phyloP scores from a whole-genome alignment of 768 basidiomycete species.

The Suillus variegatus region DNA sequence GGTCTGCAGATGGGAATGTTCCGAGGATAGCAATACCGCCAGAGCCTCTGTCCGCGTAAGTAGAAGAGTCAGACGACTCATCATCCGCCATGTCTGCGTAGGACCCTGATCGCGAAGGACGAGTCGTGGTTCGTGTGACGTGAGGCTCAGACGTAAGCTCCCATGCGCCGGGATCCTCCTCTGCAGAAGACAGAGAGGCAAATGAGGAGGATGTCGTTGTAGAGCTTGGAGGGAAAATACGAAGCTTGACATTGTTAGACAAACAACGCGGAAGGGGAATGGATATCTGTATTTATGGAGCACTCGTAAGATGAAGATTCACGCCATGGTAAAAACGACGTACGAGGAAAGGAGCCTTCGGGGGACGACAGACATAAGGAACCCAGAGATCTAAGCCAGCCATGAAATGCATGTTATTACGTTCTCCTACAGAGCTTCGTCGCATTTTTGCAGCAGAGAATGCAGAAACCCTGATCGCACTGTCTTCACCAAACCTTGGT shows the following conservation, averaged over 20 bases:
- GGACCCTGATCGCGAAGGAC: slow-evolving; percentile 56
- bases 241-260: slow-evolving; percentile 71
- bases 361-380: slow-evolving; percentile 67
- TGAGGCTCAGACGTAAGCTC: slow-evolving; percentile 77
- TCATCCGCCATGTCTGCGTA: slow-evolving; percentile 79
- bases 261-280: slow-evolving; percentile 79
- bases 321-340: slow-evolving; percentile 19
- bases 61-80: slow-evolving; percentile 74
- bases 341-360: slow-evolving; percentile 75
- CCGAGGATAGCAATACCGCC: slow-evolving; percentile 74
- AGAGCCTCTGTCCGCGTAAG: slow-evolving; percentile 47
- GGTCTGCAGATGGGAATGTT: slow-evolving; percentile 76
- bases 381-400: slow-evolving; percentile 78
- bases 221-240: slow-evolving; percentile 65
- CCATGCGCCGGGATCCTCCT: slow-evolving; percentile 70
- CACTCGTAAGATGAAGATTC: slow-evolving; percentile 14
- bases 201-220: slow-evolving; percentile 56
- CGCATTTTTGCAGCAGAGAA: slow-evolving; percentile 39
- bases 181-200: slow-evolving; percentile 75
- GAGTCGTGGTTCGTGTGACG: slow-evolving; percentile 58
- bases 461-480: slow-evolving; percentile 21
- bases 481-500: slow-evolving; percentile 32
- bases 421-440: slow-evolving; percentile 56
- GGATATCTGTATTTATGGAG: slow-evolving; percentile 50
- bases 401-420: slow-evolving; percentile 71